Conservation (phyloP, 2,329 filamentous ascomycete species). For the Aureobasidium sp. region DNA sequence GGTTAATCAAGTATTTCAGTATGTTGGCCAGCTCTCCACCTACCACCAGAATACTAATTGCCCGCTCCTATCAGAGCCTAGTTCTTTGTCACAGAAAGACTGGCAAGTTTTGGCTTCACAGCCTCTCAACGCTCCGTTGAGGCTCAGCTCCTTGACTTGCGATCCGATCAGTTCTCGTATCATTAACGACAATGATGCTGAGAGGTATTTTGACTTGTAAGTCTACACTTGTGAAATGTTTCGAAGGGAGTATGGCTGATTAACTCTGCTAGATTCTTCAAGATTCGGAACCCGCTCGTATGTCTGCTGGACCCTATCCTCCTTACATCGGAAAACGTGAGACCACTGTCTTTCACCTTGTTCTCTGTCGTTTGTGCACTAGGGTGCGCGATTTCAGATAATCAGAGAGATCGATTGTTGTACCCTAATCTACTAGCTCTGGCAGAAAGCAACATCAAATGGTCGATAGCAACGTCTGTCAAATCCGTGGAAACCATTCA, state of each 20-base stretch:
- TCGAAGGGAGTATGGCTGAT: background rate
- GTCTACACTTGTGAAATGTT: background rate
- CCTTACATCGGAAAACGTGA: background rate
- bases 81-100: background rate
- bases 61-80: background rate
- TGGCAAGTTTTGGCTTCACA: background rate
- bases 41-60: background rate
- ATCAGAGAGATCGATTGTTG: background rate
- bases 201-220: constrained; percentile 1
- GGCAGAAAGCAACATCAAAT: constrained; percentile 1
- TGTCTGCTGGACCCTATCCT: background rate
- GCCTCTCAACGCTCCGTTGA: background rate
- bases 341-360: background rate
- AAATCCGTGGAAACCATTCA: background rate
- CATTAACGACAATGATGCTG: background rate
- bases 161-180: background rate
- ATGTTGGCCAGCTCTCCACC: background rate
- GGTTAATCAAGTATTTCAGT: constrained; percentile 1
- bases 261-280: background rate
- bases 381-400: background rate
- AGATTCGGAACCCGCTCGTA: background rate
- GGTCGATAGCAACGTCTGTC: constrained; percentile 3
- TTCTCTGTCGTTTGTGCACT: constrained; percentile 1
- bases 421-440: background rate
- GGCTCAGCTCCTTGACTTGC: background rate